Base-by-base conservation (phyloP, 176 grass and related monocot genomes). In the Eragrostis curvula region DNA sequence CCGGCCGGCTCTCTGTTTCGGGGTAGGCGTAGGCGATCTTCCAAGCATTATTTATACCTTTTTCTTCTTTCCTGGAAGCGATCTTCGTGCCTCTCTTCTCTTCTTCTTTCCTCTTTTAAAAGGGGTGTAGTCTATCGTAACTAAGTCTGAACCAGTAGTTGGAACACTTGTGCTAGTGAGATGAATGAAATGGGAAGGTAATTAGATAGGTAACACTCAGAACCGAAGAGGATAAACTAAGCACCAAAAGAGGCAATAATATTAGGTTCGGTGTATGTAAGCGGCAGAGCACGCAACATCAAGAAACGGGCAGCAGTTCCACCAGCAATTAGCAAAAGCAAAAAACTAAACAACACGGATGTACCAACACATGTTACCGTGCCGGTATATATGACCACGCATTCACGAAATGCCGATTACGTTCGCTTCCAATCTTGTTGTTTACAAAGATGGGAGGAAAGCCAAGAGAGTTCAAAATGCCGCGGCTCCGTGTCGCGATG, bases 241-340 rank as follows among this genome's bases (percentile, higher is more conserved):
- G 5, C 52, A 70, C 71, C 69, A 59, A 25, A 23, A 39, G 36
- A 21, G 20, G 5, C 17, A 13, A 68, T n/a, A n/a, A 32, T 32
- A 79, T 79, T n/a, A 23, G 27, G 21, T 66, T 85, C 1, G 82
- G 87, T 66, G 5, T n/a, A n/a, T n/a, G n/a, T 40, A 12, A 6
- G 32, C 68, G 70, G 39, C 70, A 56, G 70, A 64, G 61, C 77
- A 84, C 71, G 76, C n/a, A 67, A 80, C 65, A 30, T 12, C 2
- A 2, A n/a, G 52, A 89, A 78, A 85, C 42, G 0, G 66, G 57
- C 83, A 30, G 83, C 17, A 5, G 87, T 81, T 89, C 39, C 57
- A 85, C 83, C 86, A 48, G 74, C 80, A 84, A 69, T 36, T 2
- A 36, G 32, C 10, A 16, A 36, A 44, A 36, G 40, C n/a, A n/a